Base-by-base conservation (phyloP, 2,329 filamentous ascomycete genomes). In the Xylariaceae sp. region DNA sequence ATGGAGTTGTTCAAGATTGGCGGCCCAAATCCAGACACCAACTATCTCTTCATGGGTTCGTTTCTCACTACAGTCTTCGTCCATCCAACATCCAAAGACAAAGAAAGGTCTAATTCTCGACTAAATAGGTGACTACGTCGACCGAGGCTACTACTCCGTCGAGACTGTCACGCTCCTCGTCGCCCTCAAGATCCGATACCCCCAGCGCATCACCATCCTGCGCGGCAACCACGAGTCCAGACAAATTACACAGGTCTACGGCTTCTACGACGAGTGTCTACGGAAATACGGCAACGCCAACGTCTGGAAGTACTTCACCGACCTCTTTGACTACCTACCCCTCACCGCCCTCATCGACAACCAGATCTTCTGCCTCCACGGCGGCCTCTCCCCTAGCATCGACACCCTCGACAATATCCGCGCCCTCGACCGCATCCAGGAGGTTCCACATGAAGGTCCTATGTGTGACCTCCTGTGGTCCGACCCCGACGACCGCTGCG, bases 1-100 rank as follows among this genome's bases (percentile, higher is more conserved):
- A 97, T 98, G 90, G 93, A 98, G 74, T 82, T 98, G 43, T 98
- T 98, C 80, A 94, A 95, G 75, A 97, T 98, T 68, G 93, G 93
- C 59, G 93, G 93, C 44, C 90, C 91, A 50, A 96, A 95, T 66
- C 93, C 93, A 56, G 93, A 98, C 70, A 97, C 93, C 65, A 97
- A 97, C 76, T 97, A 97, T 72, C 85, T 97, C 56, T 97, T 97
- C 75, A 97, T 98, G 90, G 91, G 89, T 93, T 73, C 64, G 82
- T 55, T 21, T 21, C 40, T 25, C 37, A 22, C 22, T 33, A 25
- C 33, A 44, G n/a, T n/a, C n/a, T n/a, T n/a, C n/a, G n/a, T n/a
- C n/a, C n/a, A n/a, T n/a, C n/a, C n/a, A 33, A 20, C 29, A 22
- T 22, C 11, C 27, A 41, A 41, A 12, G 45, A 36, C 12, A 34